A percentile compares a stretch with the other conserved stretches of the same genome.
phyloP scores from a whole-genome alignment of 345 rosid species.

The Lenwebbia sp. region DNA sequence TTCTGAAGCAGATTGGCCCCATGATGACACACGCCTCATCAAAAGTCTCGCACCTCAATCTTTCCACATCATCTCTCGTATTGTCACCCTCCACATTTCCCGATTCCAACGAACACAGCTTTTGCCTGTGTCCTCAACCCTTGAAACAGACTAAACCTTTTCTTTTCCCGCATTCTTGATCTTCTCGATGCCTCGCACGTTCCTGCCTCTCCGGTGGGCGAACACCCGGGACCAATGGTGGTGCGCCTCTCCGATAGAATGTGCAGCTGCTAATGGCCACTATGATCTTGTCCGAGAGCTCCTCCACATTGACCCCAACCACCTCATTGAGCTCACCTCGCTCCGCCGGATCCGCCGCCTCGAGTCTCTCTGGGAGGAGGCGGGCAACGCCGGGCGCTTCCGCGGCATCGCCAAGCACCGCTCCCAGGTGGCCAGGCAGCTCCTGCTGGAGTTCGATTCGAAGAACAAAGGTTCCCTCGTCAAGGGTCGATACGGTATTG shows the following conservation, averaged over 20 bases:
- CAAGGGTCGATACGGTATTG: constrained; percentile 31
- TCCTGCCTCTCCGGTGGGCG: constrained; percentile 91
- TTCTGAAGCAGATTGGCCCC: too few relatives aligned
- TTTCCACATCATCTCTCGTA: background rate
- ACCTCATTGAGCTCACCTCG: constrained; percentile 86
- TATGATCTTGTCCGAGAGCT: constrained; percentile 84
- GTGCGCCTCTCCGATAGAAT: constrained; percentile 92
- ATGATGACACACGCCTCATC: too few relatives aligned
- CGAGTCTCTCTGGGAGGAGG: constrained; percentile 91
- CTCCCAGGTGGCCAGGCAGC: constrained; percentile 57
- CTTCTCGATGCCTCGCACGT: constrained; percentile 6
- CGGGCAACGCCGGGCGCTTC: constrained; percentile 45
- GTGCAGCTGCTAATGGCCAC: constrained; percentile 89
- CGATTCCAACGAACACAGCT: background rate
- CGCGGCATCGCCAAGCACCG: constrained; percentile 58
- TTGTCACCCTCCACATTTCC: background rate
- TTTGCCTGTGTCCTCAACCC: too few relatives aligned
- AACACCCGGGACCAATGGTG: constrained; percentile 98
- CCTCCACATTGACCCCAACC: constrained; percentile 65
- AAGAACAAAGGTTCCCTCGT: constrained; percentile 47
- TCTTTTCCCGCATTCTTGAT: background rate
- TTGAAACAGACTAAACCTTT: too few relatives aligned
- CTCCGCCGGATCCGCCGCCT: constrained; percentile 85
- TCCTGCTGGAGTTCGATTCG: constrained; percentile 46
- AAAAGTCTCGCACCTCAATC: background rate